Evolutionary conservation across 805 yeast species (phyloP).

Genomic region (Metschnikowia aberdeeniae): DNA sequence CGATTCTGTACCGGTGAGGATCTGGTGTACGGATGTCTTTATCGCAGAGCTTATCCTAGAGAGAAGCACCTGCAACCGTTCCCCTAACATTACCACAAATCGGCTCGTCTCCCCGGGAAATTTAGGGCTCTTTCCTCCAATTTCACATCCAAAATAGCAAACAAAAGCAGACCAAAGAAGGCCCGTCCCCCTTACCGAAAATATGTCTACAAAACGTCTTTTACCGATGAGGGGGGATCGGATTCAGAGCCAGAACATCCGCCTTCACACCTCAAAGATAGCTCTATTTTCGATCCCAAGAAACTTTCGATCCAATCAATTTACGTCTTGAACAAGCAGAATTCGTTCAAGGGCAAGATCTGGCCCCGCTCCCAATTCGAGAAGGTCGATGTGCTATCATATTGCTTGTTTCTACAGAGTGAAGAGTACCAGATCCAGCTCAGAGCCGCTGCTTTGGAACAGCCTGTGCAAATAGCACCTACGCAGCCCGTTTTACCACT

Average conservation of each 20-base stretch:
- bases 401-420: slow-evolving; percentile 27
- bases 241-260: slow-evolving; percentile 4
- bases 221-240: slow-evolving; percentile 20
- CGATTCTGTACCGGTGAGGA: too few species aligned
- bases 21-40: too few species aligned
- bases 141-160: slow-evolving; percentile 55
- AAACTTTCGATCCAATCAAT: slow-evolving; percentile 29
- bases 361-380: slow-evolving; percentile 53
- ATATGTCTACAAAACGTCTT: slow-evolving; percentile 54
- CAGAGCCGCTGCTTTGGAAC: slow-evolving; percentile 7
- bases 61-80: too few species aligned
- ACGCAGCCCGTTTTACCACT: slow-evolving; percentile 29
- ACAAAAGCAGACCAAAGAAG: slow-evolving; percentile 83
- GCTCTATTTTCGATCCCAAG: slow-evolving; percentile 14
- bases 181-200: slow-evolving; percentile 73
- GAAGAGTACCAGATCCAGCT: slow-evolving; percentile 19
- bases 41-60: too few species aligned
- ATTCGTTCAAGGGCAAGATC: slow-evolving; percentile 20
- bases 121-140: background rate
- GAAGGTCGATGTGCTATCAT: slow-evolving; percentile 45
- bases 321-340: slow-evolving; percentile 29
- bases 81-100: background rate
- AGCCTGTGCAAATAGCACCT: slow-evolving; percentile 10
- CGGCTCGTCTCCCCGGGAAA: background rate
- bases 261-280: slow-evolving; percentile 1